Evolutionary conservation across 177 flowering plant genomes (phyloP), one percentile per base, ranked within the genome.

Genomic region (Vitis hybrid): DNA sequence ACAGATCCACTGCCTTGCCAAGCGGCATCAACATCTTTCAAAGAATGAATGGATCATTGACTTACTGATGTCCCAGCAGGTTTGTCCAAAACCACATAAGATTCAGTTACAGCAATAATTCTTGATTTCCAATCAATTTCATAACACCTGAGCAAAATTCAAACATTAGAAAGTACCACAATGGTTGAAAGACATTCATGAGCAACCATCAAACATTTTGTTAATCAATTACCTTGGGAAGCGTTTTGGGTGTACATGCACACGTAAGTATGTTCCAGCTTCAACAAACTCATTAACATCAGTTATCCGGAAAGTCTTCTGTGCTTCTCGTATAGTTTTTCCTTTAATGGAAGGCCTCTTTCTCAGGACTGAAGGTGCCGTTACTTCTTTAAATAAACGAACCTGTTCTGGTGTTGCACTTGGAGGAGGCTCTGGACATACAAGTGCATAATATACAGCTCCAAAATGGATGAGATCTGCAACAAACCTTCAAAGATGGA

Each of bases 51-150:
- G 35, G 41, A 61, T 51, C 11, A 66, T 61, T 41, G 65, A 82
- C 97, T 68, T 83, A 94, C 99, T 48, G 97, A 87, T 66, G 94
- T 93, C 56, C 97, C 99, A 70, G 98, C 93, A 69, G 99, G 98
- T 84, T 93, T 94, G 80, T 94, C 94, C 76, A 94, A 80, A 80
- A 94, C 89, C 60, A 90, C 99, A 80, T 83, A 93, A 51, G 84
- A 81, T 58, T 94, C 94, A 30, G 92, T 52, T 52, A 87, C 92
- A 52, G 95, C 94, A 61, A 94, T 82, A 52, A 93, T 77, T 82
- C 99, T 86, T 67, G 98, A 93, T 77, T 79, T 89, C 99, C 99
- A 94, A 70, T 94, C 98, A 77, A 94, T 87, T 77, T 94, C 93
- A 76, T 94, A 94, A 77, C 97, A 94, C 88, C 99, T 93, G 83